These are phyloP conservation scores for Beauveria varroae DNA, from an alignment of 2,329 filamentous ascomycete genomes.

Conservation along the genomic window DNA sequence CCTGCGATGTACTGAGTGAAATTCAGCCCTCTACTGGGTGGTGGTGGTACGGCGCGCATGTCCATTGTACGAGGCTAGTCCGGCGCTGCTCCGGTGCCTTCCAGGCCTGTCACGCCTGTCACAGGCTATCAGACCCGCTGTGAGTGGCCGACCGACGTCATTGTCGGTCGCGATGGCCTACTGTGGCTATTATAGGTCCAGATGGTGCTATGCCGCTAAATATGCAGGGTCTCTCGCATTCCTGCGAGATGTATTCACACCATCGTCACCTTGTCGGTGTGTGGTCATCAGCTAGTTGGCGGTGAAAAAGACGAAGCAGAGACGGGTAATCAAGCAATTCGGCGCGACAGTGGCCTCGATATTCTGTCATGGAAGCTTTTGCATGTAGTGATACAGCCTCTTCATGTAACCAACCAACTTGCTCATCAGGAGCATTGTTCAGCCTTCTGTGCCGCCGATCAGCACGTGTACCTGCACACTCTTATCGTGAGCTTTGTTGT, in stretches of 20 bases:
- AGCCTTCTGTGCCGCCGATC: neutral
- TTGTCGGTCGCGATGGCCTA: neutral
- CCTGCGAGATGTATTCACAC: neutral
- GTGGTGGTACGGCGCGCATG: no score
- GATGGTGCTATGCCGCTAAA: neutral
- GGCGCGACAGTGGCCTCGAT: no score
- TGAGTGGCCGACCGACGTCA: conserved; percentile 2
- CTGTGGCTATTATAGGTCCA: neutral
- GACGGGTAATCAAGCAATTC: no score
- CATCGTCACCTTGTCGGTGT: neutral
- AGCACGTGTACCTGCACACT: neutral
- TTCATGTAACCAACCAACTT: neutral
- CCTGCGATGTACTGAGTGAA: no score
- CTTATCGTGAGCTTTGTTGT: neutral
- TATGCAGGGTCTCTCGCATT: neutral
- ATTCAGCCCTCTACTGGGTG: no score
- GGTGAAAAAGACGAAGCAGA: neutral
- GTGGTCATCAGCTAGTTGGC: neutral
- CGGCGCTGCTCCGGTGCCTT: neutral
- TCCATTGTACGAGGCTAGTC: neutral
- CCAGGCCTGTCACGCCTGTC: no score
- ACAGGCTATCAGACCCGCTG: neutral
- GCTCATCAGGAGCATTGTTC: neutral
- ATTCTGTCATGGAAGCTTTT: no score
- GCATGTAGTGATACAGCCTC: no score